These are phyloP conservation scores for Myotisia sp. DNA, from an alignment of 2,329 filamentous ascomycete species.

Conservation along the genomic window DNA sequence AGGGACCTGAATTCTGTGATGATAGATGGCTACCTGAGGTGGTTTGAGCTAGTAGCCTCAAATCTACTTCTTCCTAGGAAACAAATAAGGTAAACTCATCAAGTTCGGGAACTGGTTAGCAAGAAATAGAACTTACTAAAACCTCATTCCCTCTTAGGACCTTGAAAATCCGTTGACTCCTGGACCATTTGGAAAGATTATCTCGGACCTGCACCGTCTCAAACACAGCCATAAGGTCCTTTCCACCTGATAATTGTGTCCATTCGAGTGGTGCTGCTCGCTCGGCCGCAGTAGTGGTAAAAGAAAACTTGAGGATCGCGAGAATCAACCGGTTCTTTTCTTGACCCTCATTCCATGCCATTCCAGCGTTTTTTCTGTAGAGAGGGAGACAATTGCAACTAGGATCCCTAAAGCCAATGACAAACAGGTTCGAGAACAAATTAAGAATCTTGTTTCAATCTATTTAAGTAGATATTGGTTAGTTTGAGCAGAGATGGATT, in stretches of 20 bases:
- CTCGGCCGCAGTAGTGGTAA: conserved; percentile 26
- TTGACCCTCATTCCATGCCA: no score
- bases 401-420: no score
- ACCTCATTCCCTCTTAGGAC: conserved; percentile 22
- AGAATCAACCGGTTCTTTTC: no score
- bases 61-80: conserved; percentile 29
- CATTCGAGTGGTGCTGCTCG: conserved; percentile 29
- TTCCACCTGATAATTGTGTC: conserved; percentile 29
- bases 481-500: no score
- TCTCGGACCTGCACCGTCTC: conserved; percentile 16
- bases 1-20: conserved; percentile 16
- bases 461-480: no score
- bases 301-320: conserved; percentile 30
- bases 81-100: no score
- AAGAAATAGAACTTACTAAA: conserved; percentile 25
- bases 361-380: no score
- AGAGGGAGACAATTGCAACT: no score
- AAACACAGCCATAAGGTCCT: conserved; percentile 24
- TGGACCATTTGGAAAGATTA: conserved; percentile 7
- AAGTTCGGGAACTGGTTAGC: no score
- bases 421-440: no score
- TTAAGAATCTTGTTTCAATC: no score
- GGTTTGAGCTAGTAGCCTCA: conserved; percentile 20
- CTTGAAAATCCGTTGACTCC: conserved; percentile 20
- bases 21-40: conserved; percentile 9